Evolutionary conservation across 1,139 yeast species (phyloP).

Genomic region (Groenewaldozyma auringiensis): DNA sequence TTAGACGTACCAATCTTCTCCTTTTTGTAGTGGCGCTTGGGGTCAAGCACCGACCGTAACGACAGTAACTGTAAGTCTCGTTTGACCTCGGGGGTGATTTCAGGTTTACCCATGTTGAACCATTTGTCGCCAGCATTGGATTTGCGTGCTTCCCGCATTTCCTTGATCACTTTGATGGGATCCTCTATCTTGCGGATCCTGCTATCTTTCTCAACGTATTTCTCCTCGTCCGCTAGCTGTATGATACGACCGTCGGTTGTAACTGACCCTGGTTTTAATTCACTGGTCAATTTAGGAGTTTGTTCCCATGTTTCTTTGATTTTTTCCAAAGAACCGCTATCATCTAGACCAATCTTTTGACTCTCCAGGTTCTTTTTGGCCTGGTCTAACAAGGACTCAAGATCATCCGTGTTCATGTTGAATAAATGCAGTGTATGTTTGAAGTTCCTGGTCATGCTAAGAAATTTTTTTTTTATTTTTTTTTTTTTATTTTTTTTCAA

Average conservation of each 20-base stretch:
- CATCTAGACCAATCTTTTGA: neutral
- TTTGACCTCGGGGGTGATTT: conserved; percentile 62
- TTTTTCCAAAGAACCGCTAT: conserved; percentile 9
- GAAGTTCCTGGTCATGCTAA: too few relatives aligned
- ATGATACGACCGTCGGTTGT: conserved; percentile 9
- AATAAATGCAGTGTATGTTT: too few relatives aligned
- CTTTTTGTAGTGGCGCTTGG: conserved; percentile 89
- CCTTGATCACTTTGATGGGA: conserved; percentile 36
- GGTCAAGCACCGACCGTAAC: conserved; percentile 87
- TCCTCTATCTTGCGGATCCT: conserved; percentile 39
- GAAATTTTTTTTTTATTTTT: conserved; percentile 4
- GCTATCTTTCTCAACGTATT: neutral
- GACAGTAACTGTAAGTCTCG: conserved; percentile 73
- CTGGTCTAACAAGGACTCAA: conserved; percentile 19
- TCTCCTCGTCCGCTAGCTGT: conserved; percentile 8
- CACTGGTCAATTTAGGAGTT: conserved; percentile 24
- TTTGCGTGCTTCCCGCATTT: conserved; percentile 22
- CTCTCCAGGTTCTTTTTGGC: conserved; percentile 19
- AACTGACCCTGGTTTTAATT: conserved; percentile 5
- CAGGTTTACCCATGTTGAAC: conserved; percentile 80
- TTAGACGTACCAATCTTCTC: conserved; percentile 78
- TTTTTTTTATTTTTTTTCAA: conserved; percentile 1
- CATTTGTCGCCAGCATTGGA: conserved; percentile 53
- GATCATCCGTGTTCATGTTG: too few relatives aligned
- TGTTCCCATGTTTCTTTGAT: conserved; percentile 15